Evolutionary conservation across 176 grass and related monocot species (phyloP).

Genomic region (Puya raimondii): DNA sequence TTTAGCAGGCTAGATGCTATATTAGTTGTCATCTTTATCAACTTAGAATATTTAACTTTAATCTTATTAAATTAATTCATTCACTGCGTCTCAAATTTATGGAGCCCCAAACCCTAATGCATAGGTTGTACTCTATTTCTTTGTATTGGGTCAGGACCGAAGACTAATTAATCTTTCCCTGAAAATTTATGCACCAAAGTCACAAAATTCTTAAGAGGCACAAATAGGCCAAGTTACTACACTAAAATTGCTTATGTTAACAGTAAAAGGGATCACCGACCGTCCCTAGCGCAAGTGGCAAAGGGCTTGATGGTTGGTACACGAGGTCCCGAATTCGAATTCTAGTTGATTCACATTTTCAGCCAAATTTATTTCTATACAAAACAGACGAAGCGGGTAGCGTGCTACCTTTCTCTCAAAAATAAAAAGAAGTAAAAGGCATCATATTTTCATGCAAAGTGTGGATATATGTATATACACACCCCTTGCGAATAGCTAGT

Average conservation of each 20-base stretch:
- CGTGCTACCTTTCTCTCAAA: too few relatives aligned
- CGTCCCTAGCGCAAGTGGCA: too few relatives aligned
- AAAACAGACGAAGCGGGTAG: too few relatives aligned
- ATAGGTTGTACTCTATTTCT: slow-evolving; percentile 22
- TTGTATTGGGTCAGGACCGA: slow-evolving; percentile 11
- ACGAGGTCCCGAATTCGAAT: too few relatives aligned
- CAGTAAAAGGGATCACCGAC: neutral
- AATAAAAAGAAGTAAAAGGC: neutral
- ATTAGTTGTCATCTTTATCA: slow-evolving; percentile 12
- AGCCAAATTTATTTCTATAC: too few relatives aligned
- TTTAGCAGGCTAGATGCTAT: too few relatives aligned
- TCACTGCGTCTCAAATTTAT: slow-evolving; percentile 23
- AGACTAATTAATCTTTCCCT: neutral
- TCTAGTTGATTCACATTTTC: too few relatives aligned
- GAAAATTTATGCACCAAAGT: slow-evolving; percentile 18
- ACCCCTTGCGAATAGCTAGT: too few relatives aligned
- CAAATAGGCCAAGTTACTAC: neutral
- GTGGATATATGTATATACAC: neutral
- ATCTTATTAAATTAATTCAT: slow-evolving; percentile 19
- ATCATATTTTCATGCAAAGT: neutral
- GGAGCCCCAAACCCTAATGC: slow-evolving; percentile 46
- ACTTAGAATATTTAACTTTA: slow-evolving; percentile 21
- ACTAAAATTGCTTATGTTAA: neutral
- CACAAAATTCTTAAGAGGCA: neutral
- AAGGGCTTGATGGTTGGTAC: too few relatives aligned